Base-by-base conservation (phyloP, 2,329 filamentous ascomycete species). In the Dothidotthia symphoricarpi region DNA sequence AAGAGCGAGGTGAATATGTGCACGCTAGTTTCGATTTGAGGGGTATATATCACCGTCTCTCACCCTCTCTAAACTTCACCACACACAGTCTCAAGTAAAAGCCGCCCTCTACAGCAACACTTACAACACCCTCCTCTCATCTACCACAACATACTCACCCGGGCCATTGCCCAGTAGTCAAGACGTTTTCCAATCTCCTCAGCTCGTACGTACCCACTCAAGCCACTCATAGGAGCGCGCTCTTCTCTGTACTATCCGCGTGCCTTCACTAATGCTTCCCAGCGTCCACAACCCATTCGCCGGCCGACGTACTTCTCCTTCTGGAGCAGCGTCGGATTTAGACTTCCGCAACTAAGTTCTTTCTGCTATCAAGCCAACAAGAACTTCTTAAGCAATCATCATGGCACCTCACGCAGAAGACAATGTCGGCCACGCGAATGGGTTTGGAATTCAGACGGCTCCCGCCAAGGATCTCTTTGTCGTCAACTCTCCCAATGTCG, bases 111-210 rank as follows among this genome's bases (percentile, higher is more conserved):
- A 24, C 28, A 22, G 31, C 41, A n/a, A 45, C 41, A 16, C 40
- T 40, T 36, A 36, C 27, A 34, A 14, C 24, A 16, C 36, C 36
- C 45, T 43, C 40, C 17, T 32, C 40, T 24, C 38, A 49, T 44
- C 39, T 31, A 40, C 29, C 41, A 40, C 43, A 53, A 42, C 34
- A 44, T 27, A 36, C 26, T 39, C 43, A 39, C 68, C 59, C 52
- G 66, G 67, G 67, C 66, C 64, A 69, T 63, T 63, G 66, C 63
- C 67, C 66, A 68, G 78, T 76, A 83, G 85, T 80, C 88, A 95
- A 87, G 75, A 95, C 88, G 90, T 96, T 95, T 85, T 91, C 89
- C 78, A 96, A 95, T 76, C 85, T 94, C 63, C 85, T 96, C 60
- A 93, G 93, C 81, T 95, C 89, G 90, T 95, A 80, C 70, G 88